phyloP scores from a whole-genome alignment of 2,329 filamentous ascomycete species.

The Fusarium caatingaense region DNA sequence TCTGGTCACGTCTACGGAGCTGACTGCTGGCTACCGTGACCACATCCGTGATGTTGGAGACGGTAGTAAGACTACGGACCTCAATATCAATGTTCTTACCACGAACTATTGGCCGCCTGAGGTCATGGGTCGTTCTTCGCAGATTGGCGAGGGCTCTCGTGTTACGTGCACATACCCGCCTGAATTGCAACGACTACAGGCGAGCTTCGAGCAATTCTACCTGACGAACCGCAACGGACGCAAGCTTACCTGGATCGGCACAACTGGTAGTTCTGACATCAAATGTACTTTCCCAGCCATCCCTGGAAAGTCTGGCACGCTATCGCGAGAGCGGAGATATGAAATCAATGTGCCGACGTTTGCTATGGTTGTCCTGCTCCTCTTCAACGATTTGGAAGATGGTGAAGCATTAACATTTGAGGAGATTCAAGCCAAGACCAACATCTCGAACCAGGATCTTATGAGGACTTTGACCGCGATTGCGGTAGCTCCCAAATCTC shows the following conservation, averaged over 20 bases:
- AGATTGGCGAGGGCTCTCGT: slow-evolving; percentile 59
- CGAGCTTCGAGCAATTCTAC: slow-evolving; percentile 91
- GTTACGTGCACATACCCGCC: slow-evolving; percentile 76
- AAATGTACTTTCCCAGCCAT: slow-evolving; percentile 80
- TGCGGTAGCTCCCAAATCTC: slow-evolving; percentile 83
- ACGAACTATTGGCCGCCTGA: slow-evolving; percentile 96
- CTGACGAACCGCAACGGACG: slow-evolving; percentile 87
- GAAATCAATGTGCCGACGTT: slow-evolving; percentile 94
- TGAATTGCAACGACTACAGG: slow-evolving; percentile 78
- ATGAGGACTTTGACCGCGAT: slow-evolving; percentile 83
- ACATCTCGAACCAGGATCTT: slow-evolving; percentile 80
- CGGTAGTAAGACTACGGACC: slow-evolving; percentile 70
- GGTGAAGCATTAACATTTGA: slow-evolving; percentile 69
- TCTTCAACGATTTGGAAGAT: slow-evolving; percentile 83
- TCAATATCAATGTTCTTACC: slow-evolving; percentile 87
- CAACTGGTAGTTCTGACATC: slow-evolving; percentile 84
- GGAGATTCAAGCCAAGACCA: slow-evolving; percentile 85
- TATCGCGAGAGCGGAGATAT: slow-evolving; percentile 77
- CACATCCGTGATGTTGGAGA: slow-evolving; percentile 68
- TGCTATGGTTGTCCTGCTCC: slow-evolving; percentile 86
- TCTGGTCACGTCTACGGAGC: slow-evolving; percentile 86
- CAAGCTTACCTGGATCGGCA: slow-evolving; percentile 83
- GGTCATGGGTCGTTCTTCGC: slow-evolving; percentile 74
- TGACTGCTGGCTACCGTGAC: slow-evolving; percentile 80
- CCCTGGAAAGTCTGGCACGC: slow-evolving; percentile 72